phyloP scores from a whole-genome alignment of 108 stramenopile species.

The Hondaea fermentalgiana region DNA sequence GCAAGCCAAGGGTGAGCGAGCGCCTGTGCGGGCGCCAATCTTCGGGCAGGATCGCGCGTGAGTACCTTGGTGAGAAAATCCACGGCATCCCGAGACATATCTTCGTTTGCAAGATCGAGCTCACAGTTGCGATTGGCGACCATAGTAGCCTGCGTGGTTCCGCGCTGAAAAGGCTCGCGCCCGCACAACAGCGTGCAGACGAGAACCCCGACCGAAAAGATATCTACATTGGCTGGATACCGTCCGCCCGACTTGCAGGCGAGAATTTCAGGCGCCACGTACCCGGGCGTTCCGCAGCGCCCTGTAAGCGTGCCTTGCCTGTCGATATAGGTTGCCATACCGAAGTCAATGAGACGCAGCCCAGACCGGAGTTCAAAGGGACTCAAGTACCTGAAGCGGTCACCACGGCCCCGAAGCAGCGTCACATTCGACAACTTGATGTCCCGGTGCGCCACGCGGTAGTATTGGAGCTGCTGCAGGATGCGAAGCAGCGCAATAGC shows the following conservation, averaged over 20 bases:
- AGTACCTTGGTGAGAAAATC: neutral
- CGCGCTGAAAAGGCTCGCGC: neutral
- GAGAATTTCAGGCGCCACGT: neutral
- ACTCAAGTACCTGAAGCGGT: neutral
- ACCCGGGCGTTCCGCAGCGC: slow-evolving; percentile 6
- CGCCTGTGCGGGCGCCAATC: neutral
- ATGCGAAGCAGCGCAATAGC: neutral
- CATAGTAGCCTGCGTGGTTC: neutral
- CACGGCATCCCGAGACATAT: neutral
- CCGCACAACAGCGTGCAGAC: neutral
- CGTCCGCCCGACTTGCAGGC: neutral
- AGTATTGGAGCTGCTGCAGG: neutral
- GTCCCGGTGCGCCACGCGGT: slow-evolving; percentile 3
- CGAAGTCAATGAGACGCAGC: neutral
- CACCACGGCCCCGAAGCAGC: neutral
- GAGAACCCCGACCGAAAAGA: neutral
- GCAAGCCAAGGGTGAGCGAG: neutral
- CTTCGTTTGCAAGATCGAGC: neutral
- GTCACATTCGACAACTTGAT: neutral
- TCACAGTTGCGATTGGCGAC: slow-evolving; percentile 6
- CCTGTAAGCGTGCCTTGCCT: neutral
- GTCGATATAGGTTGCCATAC: neutral
- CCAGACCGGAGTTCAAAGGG: neutral
- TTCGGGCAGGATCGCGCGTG: neutral
- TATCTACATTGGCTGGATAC: neutral